Evolutionary conservation across 1,139 yeast genomes (phyloP).

Genomic region (Debaryomyces fabryi): DNA sequence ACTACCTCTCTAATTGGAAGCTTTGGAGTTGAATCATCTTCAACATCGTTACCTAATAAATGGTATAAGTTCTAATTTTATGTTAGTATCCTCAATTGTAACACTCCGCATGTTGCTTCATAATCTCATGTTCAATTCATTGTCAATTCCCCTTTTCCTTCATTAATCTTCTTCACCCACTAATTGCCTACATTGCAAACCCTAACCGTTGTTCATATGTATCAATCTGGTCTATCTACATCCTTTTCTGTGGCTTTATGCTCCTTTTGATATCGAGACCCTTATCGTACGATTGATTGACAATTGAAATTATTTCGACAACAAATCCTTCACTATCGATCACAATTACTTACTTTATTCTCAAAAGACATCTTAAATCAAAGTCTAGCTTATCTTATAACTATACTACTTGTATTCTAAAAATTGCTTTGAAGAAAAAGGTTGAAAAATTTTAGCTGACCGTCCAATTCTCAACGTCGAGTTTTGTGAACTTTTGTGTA

Average conservation of each 20-base stretch:
- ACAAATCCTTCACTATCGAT: background rate
- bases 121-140: background rate
- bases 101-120: background rate
- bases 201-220: background rate
- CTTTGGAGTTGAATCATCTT: constrained; percentile 56
- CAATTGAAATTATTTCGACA: constrained; percentile 2
- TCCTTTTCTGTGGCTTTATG: background rate
- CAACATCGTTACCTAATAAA: constrained; percentile 77
- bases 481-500: constrained; percentile 12
- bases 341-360: constrained; percentile 47
- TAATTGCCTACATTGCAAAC: background rate
- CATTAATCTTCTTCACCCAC: background rate
- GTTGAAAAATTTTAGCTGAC: constrained; percentile 23
- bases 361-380: constrained; percentile 45
- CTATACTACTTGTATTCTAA: constrained; percentile 8
- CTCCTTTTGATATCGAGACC: background rate
- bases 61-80: constrained; percentile 46
- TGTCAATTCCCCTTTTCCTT: background rate
- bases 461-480: constrained; percentile 18
- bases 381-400: constrained; percentile 7
- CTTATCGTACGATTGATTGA: constrained; percentile 3
- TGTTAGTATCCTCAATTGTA: constrained; percentile 22
- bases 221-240: background rate
- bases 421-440: constrained; percentile 11
- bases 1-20: constrained; percentile 73